phyloP scores from a whole-genome alignment of 2,329 filamentous ascomycete genomes.

The Trichoderma cornu-damae region DNA sequence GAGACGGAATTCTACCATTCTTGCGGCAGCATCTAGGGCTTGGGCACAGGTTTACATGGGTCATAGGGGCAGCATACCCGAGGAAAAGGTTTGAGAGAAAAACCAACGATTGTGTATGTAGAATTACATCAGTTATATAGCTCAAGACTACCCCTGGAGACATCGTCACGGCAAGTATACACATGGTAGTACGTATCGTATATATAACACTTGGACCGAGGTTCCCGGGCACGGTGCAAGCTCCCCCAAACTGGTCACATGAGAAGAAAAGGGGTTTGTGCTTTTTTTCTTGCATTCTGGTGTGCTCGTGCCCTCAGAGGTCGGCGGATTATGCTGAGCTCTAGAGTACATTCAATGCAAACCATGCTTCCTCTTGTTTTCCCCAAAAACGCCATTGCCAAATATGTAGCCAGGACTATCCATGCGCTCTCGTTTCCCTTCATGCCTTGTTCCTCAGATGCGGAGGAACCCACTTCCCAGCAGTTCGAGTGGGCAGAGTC shows the following conservation, averaged over 20 bases:
- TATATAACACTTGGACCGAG: no score
- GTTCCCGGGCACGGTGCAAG: no score
- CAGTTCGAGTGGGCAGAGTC: slow-evolving; percentile 46
- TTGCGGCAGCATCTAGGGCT: background rate
- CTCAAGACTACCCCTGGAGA: background rate
- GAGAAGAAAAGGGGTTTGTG: background rate
- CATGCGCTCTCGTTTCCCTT: slow-evolving; percentile 17
- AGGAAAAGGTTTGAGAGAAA: background rate
- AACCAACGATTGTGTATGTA: background rate
- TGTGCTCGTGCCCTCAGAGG: slow-evolving; percentile 29
- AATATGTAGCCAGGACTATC: slow-evolving; percentile 20
- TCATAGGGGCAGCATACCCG: background rate
- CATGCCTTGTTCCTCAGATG: slow-evolving; percentile 35
- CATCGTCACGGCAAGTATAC: background rate
- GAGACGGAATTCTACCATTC: no score
- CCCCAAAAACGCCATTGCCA: slow-evolving; percentile 37
- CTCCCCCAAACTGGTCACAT: background rate
- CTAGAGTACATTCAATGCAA: slow-evolving; percentile 36
- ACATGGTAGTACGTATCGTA: no score
- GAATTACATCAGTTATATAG: slow-evolving; percentile 1
- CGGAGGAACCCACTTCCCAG: slow-evolving; percentile 57
- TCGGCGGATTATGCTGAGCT: slow-evolving; percentile 33
- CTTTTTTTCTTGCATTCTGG: slow-evolving; percentile 28
- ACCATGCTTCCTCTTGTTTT: slow-evolving; percentile 29
- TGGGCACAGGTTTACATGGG: background rate